Base-by-base conservation (phyloP, 495 filamentous ascomycete species). In the Aspergillus asperescens region DNA sequence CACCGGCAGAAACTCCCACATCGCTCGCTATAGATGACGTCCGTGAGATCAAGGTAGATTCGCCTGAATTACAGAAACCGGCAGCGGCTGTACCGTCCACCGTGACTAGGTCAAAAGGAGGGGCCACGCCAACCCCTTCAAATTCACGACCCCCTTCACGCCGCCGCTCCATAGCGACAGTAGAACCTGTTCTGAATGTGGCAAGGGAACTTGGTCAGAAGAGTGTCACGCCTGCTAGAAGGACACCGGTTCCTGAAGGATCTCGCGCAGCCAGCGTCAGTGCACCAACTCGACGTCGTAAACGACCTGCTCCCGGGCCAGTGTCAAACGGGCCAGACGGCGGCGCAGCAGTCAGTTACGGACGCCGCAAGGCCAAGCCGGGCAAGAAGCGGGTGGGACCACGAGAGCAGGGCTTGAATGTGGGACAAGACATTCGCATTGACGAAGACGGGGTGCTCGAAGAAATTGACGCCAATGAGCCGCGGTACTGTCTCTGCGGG, bases 401-500 rank as follows among this genome's bases (percentile, higher is more conserved):
- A 19, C 65, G 64, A 19, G 67, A 68, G 19, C 62, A 55, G 4
- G 63, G 54, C 15, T n/a, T 47, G 12, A 44, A 55, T 22, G 50
- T 50, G 9, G 40, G 42, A n/a, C 65, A 76, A 32, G 71, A 77
- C 28, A 62, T 71, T 29, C 72, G 72, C 10, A 68, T 76, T 22
- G 72, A 76, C 45, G 69, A 75, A 50, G 73, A 75, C 44, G 74
- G 74, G 0, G 71, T 77, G 0, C 41, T 76, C 6, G 90, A 95
- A 60, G 75, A 85, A 52, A 89, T 95, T 60, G 90, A 95, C 68
- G 84, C 88, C 5, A 78, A 90, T 57, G 93, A 96, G 71, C 84
- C 88, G 12, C 76, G 83, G 44, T 98, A 96, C 66, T 98, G 93
- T 67, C 65, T 93, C 10, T 98, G 93, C 68, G 86, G 90, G 52